Evolutionary conservation across 2,329 filamentous ascomycete species (phyloP), one percentile per base, ranked within the genome.

Genomic region (Hypoxylon sp.): DNA sequence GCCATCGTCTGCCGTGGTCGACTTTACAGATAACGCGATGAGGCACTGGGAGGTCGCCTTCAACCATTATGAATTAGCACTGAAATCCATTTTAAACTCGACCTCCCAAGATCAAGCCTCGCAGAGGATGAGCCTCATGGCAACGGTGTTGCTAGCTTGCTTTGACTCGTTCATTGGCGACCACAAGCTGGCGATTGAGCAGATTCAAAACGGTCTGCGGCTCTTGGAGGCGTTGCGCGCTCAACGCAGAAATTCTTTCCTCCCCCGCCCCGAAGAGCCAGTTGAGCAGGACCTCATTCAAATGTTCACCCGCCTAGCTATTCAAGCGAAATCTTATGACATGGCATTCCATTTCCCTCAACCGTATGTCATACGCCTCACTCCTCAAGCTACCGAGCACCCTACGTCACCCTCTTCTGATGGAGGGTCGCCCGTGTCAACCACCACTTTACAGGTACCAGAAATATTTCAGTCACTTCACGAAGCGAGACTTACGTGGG

Each of bases 131-230:
- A 83, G 82, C 50, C 80, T 91, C n/a, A 89, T 91, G 82, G 84
- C 87, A 14, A 89, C 83, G 54, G 85, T 91, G 33, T 78, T 91
- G 36, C 81, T 91, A 50, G 86, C 87, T n/a, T 90, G 87, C 74
- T 91, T 91, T 65, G 88, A 91, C 75, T 89, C 87, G 0, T 89
- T 90, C 71, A 85, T 88, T 28, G 87, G 87, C 16, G 84, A 89
- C 64, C 87, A 89, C 72, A 84, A 81, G 68, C 85, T 87, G 67
- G 87, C 87, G 40, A 89, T 90, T 51, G 71, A 76, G 12, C 87
- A 89, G 71, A 89, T 90, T 40, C 87, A 89, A 71, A 83, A 77
- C 4, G 87, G 87, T 0, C 78, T 90, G 20, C 75, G 78, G 3
- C 75, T 89, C 1, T 75, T 89, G 14, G 84, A 89, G 53, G 81